These are phyloP conservation scores for Eimeria sp. DNA, from an alignment of 169 alveolate species.

Conservation along the genomic window DNA sequence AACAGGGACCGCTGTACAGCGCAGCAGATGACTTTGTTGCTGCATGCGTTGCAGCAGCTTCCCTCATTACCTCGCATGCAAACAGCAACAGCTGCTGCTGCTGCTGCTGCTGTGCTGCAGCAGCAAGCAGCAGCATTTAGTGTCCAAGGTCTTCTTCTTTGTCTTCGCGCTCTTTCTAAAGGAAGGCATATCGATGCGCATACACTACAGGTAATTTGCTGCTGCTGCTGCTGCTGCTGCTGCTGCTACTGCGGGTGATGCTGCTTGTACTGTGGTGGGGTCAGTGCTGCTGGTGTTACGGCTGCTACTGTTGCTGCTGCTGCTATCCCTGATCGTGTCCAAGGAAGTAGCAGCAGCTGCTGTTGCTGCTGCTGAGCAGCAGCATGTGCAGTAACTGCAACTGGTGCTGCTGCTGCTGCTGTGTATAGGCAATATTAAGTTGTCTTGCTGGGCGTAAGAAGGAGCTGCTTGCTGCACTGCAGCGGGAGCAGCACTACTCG, in stretches of 20 bases:
- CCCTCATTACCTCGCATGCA: not conserved
- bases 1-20: not conserved
- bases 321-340: not conserved
- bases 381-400: not conserved
- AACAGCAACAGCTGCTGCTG: not conserved
- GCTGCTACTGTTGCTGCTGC: not conserved
- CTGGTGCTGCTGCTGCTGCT: not conserved
- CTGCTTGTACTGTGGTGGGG: not conserved
- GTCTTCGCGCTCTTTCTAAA: not conserved
- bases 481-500: conserved; percentile 14
- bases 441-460: not conserved
- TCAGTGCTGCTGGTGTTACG: not conserved
- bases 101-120: not conserved
- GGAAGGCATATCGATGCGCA: not conserved
- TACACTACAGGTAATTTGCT: not conserved
- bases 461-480: not conserved
- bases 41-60: not conserved
- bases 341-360: not conserved
- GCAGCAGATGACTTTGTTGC: not conserved
- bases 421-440: not conserved
- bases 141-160: not conserved
- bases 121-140: not conserved
- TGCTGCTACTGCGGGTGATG: not conserved
- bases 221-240: conserved; percentile 15
- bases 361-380: not conserved